Evolutionary conservation across 2,329 filamentous ascomycete genomes (phyloP).

Genomic region (Coniochaeta prunicola): DNA sequence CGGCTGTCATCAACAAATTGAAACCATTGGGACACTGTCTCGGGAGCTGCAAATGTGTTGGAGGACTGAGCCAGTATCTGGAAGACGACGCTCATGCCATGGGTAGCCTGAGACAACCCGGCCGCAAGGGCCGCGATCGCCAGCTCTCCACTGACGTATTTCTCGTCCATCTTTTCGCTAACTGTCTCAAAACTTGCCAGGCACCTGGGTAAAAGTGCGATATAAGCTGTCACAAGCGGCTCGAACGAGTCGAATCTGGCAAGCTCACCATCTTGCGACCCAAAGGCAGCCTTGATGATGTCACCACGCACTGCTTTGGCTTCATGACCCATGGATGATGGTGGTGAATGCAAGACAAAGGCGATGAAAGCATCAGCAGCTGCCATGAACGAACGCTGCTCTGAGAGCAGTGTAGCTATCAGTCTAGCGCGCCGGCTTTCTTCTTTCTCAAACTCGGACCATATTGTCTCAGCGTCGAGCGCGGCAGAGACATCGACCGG

Average conservation of each 20-base stretch:
- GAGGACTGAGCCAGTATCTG: constrained; percentile 56
- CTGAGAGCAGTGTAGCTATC: constrained; percentile 62
- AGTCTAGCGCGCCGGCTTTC: constrained; percentile 60
- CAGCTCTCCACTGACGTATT: neutral
- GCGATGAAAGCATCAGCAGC: constrained; percentile 49
- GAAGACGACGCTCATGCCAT: constrained; percentile 67
- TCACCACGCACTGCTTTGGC: constrained; percentile 12
- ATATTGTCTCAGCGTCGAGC: constrained; percentile 46
- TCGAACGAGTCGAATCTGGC: constrained; percentile 27
- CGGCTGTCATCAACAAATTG: constrained; percentile 58
- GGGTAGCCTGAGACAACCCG: constrained; percentile 59
- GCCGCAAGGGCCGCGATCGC: constrained; percentile 32
- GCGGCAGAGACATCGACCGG: constrained; percentile 39
- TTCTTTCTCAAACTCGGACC: constrained; percentile 53
- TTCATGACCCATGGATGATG: constrained; percentile 10
- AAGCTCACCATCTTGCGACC: constrained; percentile 9
- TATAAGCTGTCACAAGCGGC: constrained; percentile 38
- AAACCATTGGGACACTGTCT: constrained; percentile 65
- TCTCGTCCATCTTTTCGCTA: neutral
- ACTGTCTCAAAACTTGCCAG: constrained; percentile 29
- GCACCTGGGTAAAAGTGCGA: constrained; percentile 37
- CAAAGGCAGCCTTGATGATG: constrained; percentile 14
- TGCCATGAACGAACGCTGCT: constrained; percentile 62
- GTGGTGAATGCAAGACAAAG: constrained; percentile 35
- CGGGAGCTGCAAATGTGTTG: constrained; percentile 47